Conservation (phyloP, 352 stramenopile species). For the Globisporangium yorkense region DNA sequence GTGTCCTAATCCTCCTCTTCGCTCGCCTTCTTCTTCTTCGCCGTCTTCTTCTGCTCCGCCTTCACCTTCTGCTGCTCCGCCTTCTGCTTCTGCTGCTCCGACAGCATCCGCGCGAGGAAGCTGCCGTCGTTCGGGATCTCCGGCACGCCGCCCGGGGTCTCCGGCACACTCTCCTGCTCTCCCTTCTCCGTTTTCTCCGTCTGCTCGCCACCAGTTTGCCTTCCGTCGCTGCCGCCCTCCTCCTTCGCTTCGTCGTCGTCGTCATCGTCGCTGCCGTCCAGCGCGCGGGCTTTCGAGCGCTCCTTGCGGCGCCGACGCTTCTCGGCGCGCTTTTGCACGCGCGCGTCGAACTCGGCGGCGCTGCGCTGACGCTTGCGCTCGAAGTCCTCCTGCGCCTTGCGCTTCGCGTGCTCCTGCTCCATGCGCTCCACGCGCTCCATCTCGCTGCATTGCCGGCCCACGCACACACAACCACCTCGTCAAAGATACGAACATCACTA, state of each 20-base stretch:
- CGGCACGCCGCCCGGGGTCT: constrained; percentile 63
- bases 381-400: constrained; percentile 59
- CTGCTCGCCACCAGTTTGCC: not conserved
- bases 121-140: constrained; percentile 81
- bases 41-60: not conserved
- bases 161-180: constrained; percentile 17
- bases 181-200: constrained; percentile 13
- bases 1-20: not conserved
- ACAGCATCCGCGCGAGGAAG: constrained; percentile 71
- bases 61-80: constrained; percentile 38
- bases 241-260: constrained; percentile 5
- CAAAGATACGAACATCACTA: not conserved
- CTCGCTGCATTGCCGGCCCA: constrained; percentile 46
- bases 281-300: constrained; percentile 43
- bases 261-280: constrained; percentile 20
- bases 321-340: constrained; percentile 63
- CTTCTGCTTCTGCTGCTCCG: constrained; percentile 40
- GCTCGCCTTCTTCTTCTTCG: not conserved
- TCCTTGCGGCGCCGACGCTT: constrained; percentile 75
- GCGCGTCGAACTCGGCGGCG: constrained; percentile 61
- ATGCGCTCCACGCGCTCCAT: constrained; percentile 89
- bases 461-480: not conserved
- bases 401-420: constrained; percentile 74
- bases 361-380: constrained; percentile 59
- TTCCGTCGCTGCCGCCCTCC: constrained; percentile 1